These are phyloP conservation scores for Xerocomellus dryophilus DNA, from an alignment of 768 basidiomycete species.

Conservation along the genomic window DNA sequence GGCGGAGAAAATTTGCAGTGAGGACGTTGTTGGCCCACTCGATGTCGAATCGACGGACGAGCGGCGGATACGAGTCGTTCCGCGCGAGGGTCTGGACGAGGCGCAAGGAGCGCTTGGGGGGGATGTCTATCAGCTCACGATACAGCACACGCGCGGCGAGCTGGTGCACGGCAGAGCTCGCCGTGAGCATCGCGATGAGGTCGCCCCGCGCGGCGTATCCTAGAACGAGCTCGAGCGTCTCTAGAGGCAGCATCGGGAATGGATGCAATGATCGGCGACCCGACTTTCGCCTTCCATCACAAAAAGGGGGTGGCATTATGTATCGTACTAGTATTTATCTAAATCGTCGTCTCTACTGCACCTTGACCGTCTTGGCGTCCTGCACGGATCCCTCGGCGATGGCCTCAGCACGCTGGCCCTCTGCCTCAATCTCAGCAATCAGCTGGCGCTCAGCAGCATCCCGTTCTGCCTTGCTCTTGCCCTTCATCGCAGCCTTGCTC, in stretches of 20 bases:
- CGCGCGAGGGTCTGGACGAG: constrained; percentile 42
- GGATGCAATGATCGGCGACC: too few relatives aligned
- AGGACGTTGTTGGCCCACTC: constrained; percentile 38
- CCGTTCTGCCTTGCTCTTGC: constrained; percentile 51
- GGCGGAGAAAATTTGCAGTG: constrained; percentile 48
- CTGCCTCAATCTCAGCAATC: constrained; percentile 67
- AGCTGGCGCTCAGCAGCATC: constrained; percentile 58
- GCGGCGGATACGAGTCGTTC: constrained; percentile 35
- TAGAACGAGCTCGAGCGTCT: constrained; percentile 36
- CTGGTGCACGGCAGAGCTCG: constrained; percentile 27
- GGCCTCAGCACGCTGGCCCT: constrained; percentile 69
- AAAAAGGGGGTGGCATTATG: not conserved
- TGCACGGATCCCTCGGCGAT: constrained; percentile 39
- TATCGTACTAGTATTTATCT: constrained; percentile 9
- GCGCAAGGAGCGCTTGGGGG: constrained; percentile 29
- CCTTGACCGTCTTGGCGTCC: constrained; percentile 24
- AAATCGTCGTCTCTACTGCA: constrained; percentile 18
- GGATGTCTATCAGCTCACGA: constrained; percentile 35
- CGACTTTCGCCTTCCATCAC: too few relatives aligned
- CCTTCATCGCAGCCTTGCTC: constrained; percentile 55
- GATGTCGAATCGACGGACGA: constrained; percentile 48
- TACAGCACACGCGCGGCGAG: constrained; percentile 36
- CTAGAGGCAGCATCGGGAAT: constrained; percentile 32
- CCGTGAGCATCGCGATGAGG: constrained; percentile 24
- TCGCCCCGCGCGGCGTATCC: constrained; percentile 25